Base-by-base conservation (phyloP, 2,329 filamentous ascomycete genomes). In the Sarocladium strictum region DNA sequence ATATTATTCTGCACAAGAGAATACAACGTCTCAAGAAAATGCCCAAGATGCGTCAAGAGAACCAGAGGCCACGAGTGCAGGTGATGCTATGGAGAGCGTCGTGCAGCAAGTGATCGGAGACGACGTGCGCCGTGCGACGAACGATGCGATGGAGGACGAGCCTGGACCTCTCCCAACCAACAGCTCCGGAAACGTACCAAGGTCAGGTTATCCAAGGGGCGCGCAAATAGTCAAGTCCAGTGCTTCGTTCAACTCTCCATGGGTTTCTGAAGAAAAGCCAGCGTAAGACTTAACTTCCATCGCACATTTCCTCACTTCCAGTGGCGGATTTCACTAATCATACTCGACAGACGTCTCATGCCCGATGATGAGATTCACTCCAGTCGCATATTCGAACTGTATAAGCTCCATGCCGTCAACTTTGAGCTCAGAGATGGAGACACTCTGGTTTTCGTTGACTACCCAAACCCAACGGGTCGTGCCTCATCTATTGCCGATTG, bases 401-500 rank as follows among this genome's bases (percentile, higher is more conserved):
- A 60, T 50, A 62, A 60, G 27, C 52, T 69, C 23, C 67, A 68
- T 29, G 55, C 61, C 3, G 55, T 61, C 32, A 24, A 40, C 10
- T 38, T 21, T 12, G 32, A 38, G 21, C 21, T 70, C 35, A 56
- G 53, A 10, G 19, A 64, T 3, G 76, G 76, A 5, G 76, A 78
- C 53, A 76, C 74, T 0, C 60, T 77, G 7, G 67, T 78, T 26
- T 67, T 76, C 43, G 64, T 80, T 26, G 69, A 73, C 29, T 72
- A 40, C 70, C 66, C 7, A 54, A 55, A 9, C 12, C 26, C 27
- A 17, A 27, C 23, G 9, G 29, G 10, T 24, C 26, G 2, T 35
- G n/a, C 35, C 6, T 12, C 21, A 19, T 21, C 23, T n/a, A 59
- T 52, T 23, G 58, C 58, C 26, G 69, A 68, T 60, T 76, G 74